Evolutionary conservation across 345 rosid genomes (phyloP).

Genomic region (Barbarea vulgaris): DNA sequence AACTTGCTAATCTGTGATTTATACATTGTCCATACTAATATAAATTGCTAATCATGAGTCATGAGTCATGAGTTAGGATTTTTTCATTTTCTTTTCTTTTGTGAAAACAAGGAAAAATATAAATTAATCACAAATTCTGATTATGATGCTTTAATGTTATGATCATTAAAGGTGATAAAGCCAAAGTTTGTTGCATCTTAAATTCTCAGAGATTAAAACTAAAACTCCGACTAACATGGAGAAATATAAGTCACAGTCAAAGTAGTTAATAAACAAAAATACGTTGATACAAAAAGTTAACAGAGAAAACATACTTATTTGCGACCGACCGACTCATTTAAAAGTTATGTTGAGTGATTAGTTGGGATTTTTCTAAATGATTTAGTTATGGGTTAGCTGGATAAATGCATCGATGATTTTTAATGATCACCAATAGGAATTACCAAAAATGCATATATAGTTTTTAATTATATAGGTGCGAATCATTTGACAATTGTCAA

Average conservation of each 20-base stretch:
- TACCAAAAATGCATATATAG: background rate
- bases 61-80: background rate
- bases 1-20: background rate
- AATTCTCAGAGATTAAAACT: background rate
- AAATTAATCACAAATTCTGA: background rate
- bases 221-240: background rate
- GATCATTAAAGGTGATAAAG: background rate
- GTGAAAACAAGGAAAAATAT: background rate
- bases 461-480: background rate
- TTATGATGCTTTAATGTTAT: background rate
- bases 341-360: background rate
- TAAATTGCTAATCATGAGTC: too few species aligned
- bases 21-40: slow-evolving; percentile 11
- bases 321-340: background rate
- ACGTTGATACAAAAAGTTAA: background rate
- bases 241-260: background rate
- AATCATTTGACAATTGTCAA: slow-evolving; percentile 42
- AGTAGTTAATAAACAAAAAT: background rate
- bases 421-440: slow-evolving; percentile 27
- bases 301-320: background rate
- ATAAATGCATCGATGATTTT: background rate
- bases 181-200: background rate
- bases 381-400: slow-evolving; percentile 1
- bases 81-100: too few species aligned
- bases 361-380: background rate